Evolutionary conservation across 169 alveolate genomes (phyloP).

Genomic region (Plasmodium reichenowi): DNA sequence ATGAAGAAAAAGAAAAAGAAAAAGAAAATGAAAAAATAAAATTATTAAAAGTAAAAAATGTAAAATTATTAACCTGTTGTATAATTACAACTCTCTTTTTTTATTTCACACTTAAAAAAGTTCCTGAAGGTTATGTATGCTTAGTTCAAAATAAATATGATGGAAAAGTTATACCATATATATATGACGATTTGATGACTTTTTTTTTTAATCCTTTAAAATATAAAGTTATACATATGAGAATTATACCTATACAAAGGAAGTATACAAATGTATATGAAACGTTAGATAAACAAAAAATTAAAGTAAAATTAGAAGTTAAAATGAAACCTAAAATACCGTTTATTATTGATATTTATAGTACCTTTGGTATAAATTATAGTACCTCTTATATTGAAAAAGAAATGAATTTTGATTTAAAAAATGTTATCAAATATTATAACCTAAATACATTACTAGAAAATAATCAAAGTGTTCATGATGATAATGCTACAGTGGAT

Average conservation of each 20-base stretch:
- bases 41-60: constrained; percentile 16
- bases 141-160: constrained; percentile 52
- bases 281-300: constrained; percentile 57
- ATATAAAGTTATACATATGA: constrained; percentile 33
- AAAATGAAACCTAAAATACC: constrained; percentile 80
- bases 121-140: constrained; percentile 64
- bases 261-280: constrained; percentile 55
- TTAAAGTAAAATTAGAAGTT: constrained; percentile 46
- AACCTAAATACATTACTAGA: constrained; percentile 69
- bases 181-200: constrained; percentile 67
- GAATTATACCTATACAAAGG: constrained; percentile 50
- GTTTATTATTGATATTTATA: constrained; percentile 80
- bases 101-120: constrained; percentile 58
- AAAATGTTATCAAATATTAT: constrained; percentile 80
- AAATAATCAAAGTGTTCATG: constrained; percentile 15
- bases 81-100: constrained; percentile 25
- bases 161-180: constrained; percentile 36
- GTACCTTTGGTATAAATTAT: constrained; percentile 81
- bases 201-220: constrained; percentile 57
- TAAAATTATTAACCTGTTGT: constrained; percentile 9
- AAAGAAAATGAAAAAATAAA: constrained; percentile 10
- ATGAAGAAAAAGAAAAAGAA: neutral
- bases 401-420: constrained; percentile 82
- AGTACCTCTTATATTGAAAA: constrained; percentile 79
- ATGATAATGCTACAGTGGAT: constrained; percentile 36